phyloP scores from a whole-genome alignment of 148 eudicot genomes.

The Euryodendron excelsum region DNA sequence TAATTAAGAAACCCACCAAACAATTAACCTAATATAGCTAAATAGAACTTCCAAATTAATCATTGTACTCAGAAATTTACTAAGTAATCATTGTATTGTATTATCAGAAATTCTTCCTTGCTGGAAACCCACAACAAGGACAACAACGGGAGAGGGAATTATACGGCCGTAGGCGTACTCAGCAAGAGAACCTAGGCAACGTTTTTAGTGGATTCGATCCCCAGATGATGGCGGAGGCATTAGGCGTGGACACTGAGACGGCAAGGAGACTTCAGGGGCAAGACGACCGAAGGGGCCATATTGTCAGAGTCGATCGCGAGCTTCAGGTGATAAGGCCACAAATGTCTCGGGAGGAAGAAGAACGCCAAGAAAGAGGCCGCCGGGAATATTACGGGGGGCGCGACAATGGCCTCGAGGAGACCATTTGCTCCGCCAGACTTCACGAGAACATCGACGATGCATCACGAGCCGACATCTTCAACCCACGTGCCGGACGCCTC shows the following conservation, averaged over 20 bases:
- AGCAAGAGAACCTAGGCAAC: conserved; percentile 36
- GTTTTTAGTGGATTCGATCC: conserved; percentile 52
- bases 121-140: conserved; percentile 53
- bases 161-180: too few species aligned
- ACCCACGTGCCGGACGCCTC: conserved; percentile 64
- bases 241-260: conserved; percentile 49
- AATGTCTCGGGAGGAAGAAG: conserved; percentile 9
- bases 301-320: conserved; percentile 41
- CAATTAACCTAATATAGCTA: too few species aligned
- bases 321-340: conserved; percentile 61
- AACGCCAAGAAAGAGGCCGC: conserved; percentile 11
- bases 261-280: conserved; percentile 46
- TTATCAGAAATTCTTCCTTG: conserved; percentile 81
- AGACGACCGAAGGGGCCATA: conserved; percentile 62
- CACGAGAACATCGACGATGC: conserved; percentile 53
- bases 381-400: too few species aligned
- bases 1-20: conserved; percentile 15
- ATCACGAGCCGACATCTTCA: conserved; percentile 57
- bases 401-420: conserved; percentile 66
- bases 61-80: too few species aligned
- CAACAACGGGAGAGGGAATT: conserved; percentile 1
- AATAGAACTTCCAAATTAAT: too few species aligned
- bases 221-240: conserved; percentile 39
- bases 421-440: conserved; percentile 52
- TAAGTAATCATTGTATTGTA: too few species aligned